Percentiles rank a stretch among this genome's conserved stretches.
Evolutionary conservation across 345 rosid genomes (phyloP).

Genomic region (Salix viminalis): DNA sequence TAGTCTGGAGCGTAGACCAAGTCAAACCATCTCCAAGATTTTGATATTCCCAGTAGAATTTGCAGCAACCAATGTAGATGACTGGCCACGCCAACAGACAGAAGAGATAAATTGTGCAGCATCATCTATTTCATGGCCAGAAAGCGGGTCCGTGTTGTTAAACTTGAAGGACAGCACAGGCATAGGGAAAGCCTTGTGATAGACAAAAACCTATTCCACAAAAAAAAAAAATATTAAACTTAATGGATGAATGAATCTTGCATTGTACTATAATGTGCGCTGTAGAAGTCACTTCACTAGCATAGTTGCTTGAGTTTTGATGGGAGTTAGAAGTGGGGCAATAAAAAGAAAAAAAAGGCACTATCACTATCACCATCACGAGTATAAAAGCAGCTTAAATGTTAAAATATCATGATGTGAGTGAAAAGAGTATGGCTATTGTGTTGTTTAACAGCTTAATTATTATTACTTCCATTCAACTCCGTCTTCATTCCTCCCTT

Average conservation of each 20-base stretch:
- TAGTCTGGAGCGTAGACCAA: background rate
- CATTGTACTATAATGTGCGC: background rate
- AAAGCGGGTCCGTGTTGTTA: slow-evolving; percentile 46
- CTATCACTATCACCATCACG: background rate
- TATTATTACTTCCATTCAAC: background rate
- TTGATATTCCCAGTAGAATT: slow-evolving; percentile 88
- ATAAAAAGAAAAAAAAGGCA: background rate
- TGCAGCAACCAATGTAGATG: slow-evolving; percentile 77
- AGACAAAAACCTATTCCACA: slow-evolving; percentile 62
- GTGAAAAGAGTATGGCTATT: background rate
- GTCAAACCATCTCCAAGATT: slow-evolving; percentile 75
- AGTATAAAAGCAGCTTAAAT: background rate
- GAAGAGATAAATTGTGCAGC: slow-evolving; percentile 73
- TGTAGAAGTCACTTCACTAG: background rate
- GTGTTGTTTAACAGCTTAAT: background rate
- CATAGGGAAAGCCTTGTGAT: slow-evolving; percentile 98
- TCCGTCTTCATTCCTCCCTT: background rate
- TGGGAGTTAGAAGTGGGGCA: background rate
- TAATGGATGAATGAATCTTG: background rate
- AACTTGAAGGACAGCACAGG: slow-evolving; percentile 82
- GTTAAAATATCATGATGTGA: background rate
- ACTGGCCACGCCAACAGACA: slow-evolving; percentile 81
- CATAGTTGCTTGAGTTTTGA: background rate
- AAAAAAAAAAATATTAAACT: background rate
- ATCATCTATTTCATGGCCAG: slow-evolving; percentile 64